Evolutionary conservation across 2,329 filamentous ascomycete species (phyloP), one percentile per base, ranked within the genome.

Genomic region (Phoma herbarum): DNA sequence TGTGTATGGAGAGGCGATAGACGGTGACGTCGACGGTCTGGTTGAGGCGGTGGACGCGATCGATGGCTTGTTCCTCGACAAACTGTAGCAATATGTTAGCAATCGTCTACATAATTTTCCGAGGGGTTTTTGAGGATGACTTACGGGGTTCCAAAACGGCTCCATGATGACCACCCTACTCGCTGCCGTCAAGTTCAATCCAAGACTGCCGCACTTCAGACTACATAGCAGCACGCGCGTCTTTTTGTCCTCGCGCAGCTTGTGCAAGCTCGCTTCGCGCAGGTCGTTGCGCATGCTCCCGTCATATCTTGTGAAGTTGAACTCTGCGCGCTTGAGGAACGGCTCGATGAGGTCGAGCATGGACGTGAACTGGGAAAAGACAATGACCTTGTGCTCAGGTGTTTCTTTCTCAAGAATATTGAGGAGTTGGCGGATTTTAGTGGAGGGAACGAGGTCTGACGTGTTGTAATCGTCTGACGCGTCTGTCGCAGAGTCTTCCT

Each of bases 281-380:
- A 88, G 86, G 70, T 98, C 94, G 74, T 97, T 97, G 73, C 88
- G 87, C 95, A 99, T 99, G 68, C 88, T 87, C 55, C 95, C 95
- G 74, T 99, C 95, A 78, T 99, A 99, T 53, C 95, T 90, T 16
- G 91, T 91, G 73, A 90, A 96, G 60, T 85, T 85, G 76, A 97
- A 89, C 14, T 88, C 86, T 14, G 90, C 88, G 47, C 87, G 84
- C 44, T 85, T 84, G 59, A 99, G 83, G 78, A 98, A 97, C 2
- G 95, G 95, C 75, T 98, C 93, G 62, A 99, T 88, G 26, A 98
- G 88, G 79, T 98, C 91, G 44, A 99, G 87, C 95, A 99, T 99
- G 0, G 92, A 95, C 0, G 95, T 99, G 79, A 99, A 99, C 71
- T 98, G 92, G 1, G 93, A 97, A 79, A 99, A 99, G 63, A 99